Percentiles rank a stretch among this genome's conserved stretches.
Conservation (phyloP, 148 eudicot species). For the Arctostaphylos glauca region DNA sequence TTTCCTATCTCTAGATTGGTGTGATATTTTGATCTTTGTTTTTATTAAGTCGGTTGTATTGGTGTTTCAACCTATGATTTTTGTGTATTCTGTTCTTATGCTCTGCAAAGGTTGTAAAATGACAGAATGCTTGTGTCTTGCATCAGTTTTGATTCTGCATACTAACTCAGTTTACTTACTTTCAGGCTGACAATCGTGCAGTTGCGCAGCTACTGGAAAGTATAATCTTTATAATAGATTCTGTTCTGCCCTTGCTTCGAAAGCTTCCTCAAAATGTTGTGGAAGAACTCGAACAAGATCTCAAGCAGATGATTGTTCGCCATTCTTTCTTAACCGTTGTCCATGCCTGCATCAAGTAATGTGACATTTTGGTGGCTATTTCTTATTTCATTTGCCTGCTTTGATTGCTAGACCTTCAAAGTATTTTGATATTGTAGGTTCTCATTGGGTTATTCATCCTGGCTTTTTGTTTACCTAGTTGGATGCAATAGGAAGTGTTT, state of each 20-base stretch:
- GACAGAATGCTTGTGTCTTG: background rate
- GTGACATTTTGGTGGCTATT: conserved; percentile 11
- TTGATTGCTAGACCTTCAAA: background rate
- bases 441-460: background rate
- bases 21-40: background rate
- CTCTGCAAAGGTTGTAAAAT: background rate
- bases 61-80: background rate
- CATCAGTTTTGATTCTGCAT: background rate
- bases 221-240: conserved; percentile 75
- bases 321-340: conserved; percentile 96
- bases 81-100: background rate
- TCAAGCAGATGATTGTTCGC: conserved; percentile 95
- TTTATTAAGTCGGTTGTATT: background rate
- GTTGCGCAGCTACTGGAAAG: conserved; percentile 80
- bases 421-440: background rate
- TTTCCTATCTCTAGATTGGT: background rate
- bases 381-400: background rate
- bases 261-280: conserved; percentile 74
- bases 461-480: background rate
- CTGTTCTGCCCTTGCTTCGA: conserved; percentile 82
- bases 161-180: conserved; percentile 22
- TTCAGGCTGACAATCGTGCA: conserved; percentile 78
- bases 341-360: conserved; percentile 95
- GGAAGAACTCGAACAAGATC: conserved; percentile 93
- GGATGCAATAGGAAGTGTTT: background rate